These are phyloP conservation scores for Fusarium gaditjirri DNA, from an alignment of 2,329 filamentous ascomycete genomes.

Conservation along the genomic window DNA sequence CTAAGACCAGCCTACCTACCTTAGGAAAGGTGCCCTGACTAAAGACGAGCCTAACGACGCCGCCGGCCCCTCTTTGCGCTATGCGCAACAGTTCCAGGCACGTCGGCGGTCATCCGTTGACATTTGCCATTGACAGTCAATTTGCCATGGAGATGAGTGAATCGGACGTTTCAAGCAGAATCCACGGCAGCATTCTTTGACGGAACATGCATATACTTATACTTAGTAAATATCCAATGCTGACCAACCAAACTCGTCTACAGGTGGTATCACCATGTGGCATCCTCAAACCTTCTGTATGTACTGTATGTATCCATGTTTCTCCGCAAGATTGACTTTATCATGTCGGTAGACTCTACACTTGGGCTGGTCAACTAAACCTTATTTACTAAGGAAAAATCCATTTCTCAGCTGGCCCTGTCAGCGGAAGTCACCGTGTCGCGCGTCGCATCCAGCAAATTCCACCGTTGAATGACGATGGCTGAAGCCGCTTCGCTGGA, in stretches of 20 bases:
- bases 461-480: not conserved
- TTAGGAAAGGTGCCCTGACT: conserved; percentile 25
- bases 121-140: not conserved
- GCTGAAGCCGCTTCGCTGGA: not conserved
- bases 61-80: not conserved
- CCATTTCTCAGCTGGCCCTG: conserved; percentile 15
- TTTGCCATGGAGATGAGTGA: conserved; percentile 9
- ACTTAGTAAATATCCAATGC: not conserved
- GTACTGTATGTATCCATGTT: not conserved
- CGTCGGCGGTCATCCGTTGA: not conserved
- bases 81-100: conserved; percentile 14
- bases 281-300: not conserved
- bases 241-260: not conserved
- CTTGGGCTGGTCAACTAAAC: conserved; percentile 4
- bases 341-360: not conserved
- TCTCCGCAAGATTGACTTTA: conserved; percentile 5
- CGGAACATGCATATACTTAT: not conserved
- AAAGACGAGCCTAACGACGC: conserved; percentile 3
- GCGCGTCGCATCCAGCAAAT: not conserved
- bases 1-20: not conserved
- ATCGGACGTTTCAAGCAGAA: conserved; percentile 15
- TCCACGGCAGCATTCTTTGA: not conserved
- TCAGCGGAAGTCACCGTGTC: conserved; percentile 13
- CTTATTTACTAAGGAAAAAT: not conserved
- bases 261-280: not conserved